Conservation (phyloP, 139 green algal genomes). For the Gonium pectorale region DNA sequence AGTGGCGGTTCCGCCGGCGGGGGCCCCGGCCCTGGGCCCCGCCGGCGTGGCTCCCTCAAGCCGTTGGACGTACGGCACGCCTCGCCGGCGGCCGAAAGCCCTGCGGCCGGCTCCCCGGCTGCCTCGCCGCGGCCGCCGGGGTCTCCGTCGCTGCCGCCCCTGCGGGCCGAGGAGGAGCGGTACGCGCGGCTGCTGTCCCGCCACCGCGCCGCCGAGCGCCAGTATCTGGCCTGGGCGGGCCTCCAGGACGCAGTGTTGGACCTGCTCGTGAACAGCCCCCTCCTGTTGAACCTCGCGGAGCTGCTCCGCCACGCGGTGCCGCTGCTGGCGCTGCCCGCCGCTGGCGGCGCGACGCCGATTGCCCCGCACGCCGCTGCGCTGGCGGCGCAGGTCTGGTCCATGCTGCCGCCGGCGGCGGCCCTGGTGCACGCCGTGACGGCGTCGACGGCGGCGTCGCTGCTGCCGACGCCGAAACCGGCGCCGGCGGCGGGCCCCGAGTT, state of each 20-base stretch:
- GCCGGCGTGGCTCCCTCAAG: too few relatives aligned
- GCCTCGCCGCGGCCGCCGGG: not conserved
- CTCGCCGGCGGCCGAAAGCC: too few relatives aligned
- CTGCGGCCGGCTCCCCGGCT: not conserved
- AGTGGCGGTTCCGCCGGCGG: too few relatives aligned
- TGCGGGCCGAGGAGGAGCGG: slow-evolving; percentile 16
- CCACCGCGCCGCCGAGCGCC: not conserved
- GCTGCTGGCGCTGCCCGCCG: slow-evolving; percentile 13
- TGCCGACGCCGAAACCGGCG: not conserved
- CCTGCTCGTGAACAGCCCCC: slow-evolving; percentile 31
- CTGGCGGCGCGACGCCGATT: not conserved
- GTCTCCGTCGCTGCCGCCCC: not conserved
- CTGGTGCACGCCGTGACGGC: not conserved
- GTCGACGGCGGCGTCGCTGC: slow-evolving; percentile 4
- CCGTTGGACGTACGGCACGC: too few relatives aligned
- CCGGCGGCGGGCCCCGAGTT: not conserved
- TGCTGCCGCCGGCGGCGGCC: slow-evolving; percentile 30
- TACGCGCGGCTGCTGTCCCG: not conserved
- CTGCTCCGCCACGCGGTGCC: slow-evolving; percentile 7
- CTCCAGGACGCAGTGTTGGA: slow-evolving; percentile 24
- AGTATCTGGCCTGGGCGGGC: slow-evolving; percentile 14
- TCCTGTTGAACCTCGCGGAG: slow-evolving; percentile 26
- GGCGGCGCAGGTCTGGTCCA: slow-evolving; percentile 18
- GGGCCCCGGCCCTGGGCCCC: too few relatives aligned
- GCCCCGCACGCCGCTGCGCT: not conserved